Conservation (phyloP, 176 grass and related monocot species). For the Bolboschoenus planiculmis region DNA sequence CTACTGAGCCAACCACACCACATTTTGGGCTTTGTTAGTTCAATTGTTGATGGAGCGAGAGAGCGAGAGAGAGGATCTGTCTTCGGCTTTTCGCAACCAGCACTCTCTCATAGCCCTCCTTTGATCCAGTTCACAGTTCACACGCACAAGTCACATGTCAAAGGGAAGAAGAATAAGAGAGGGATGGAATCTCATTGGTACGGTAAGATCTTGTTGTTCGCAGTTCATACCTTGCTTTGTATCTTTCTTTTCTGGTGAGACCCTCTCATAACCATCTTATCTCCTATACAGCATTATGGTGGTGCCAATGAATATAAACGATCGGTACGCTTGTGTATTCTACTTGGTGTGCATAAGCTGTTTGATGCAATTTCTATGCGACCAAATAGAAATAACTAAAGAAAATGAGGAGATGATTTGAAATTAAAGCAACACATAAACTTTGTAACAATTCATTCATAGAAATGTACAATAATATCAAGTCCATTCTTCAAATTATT, state of each 20-base stretch:
- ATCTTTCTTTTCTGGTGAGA: too few relatives aligned
- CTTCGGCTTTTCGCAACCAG: too few relatives aligned
- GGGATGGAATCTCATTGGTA: too few relatives aligned
- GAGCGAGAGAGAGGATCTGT: too few relatives aligned
- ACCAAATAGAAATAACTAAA: not conserved
- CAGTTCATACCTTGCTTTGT: too few relatives aligned
- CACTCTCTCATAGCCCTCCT: too few relatives aligned
- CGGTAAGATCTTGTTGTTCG: too few relatives aligned
- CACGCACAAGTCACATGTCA: too few relatives aligned
- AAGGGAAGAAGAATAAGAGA: too few relatives aligned
- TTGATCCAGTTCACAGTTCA: too few relatives aligned
- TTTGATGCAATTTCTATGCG: not conserved
- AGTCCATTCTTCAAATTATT: not conserved
- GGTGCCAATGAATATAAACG: not conserved
- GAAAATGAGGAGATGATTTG: not conserved
- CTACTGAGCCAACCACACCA: not conserved
- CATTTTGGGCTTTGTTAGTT: not conserved
- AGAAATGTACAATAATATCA: not conserved
- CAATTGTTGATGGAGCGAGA: not conserved
- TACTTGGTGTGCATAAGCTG: not conserved
- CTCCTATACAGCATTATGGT: too few relatives aligned
- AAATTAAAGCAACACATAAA: not conserved
- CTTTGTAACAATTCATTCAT: not conserved
- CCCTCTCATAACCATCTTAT: too few relatives aligned
- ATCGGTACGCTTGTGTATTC: not conserved